Percentiles rank a stretch among this genome's conserved stretches.
Evolutionary conservation across 805 yeast genomes (phyloP).

Genomic region (Kuraishia floccosa): DNA sequence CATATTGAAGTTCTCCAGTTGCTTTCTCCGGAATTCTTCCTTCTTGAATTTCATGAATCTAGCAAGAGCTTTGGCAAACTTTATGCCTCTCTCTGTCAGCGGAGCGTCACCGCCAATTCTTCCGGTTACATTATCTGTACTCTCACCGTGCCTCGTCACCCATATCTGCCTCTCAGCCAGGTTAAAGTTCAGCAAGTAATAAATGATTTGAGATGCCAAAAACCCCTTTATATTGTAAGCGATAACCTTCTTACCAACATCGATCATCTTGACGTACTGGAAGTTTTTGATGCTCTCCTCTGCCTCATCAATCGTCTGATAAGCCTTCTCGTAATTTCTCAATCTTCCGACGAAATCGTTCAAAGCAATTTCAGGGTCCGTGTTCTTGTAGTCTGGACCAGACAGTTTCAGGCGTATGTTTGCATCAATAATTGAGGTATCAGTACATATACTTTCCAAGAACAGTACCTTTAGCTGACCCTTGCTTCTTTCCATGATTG

Average conservation of each 20-base stretch:
- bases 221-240: constrained; percentile 83
- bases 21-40: constrained; percentile 51
- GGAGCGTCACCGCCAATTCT: constrained; percentile 86
- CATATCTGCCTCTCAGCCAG: constrained; percentile 84
- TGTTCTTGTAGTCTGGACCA: constrained; percentile 86
- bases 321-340: constrained; percentile 76
- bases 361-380: constrained; percentile 74
- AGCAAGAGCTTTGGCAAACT: constrained; percentile 62
- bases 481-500: constrained; percentile 20
- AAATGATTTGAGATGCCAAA: constrained; percentile 86
- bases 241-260: constrained; percentile 90
- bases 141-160: constrained; percentile 93
- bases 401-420: constrained; percentile 77
- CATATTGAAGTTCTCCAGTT: constrained; percentile 40
- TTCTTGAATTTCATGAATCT: constrained; percentile 66
- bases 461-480: constrained; percentile 26
- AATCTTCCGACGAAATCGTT: constrained; percentile 76
- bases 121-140: constrained; percentile 75
- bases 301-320: constrained; percentile 77
- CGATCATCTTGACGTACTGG: constrained; percentile 91
- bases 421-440: constrained; percentile 65
- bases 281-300: constrained; percentile 51
- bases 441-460: constrained; percentile 77
- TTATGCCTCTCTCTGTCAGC: constrained; percentile 68
- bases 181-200: constrained; percentile 82